A percentile compares a stretch with the other conserved stretches of the same genome.
Evolutionary conservation across 495 filamentous ascomycete species (phyloP).

Genomic region (Talaromyces adpressus): DNA sequence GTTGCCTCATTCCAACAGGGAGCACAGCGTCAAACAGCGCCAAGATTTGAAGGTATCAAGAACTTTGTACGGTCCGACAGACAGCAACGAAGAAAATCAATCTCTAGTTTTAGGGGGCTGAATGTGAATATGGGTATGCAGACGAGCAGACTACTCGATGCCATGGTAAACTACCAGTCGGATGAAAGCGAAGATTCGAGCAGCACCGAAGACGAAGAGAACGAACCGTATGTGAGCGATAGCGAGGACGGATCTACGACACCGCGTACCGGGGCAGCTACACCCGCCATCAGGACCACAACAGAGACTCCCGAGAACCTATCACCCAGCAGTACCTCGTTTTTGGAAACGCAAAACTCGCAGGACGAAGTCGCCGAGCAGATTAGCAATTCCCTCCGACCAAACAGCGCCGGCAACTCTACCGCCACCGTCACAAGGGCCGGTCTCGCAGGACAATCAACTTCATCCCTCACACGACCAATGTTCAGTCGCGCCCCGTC

Average conservation of each 20-base stretch:
- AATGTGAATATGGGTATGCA: conserved; percentile 68
- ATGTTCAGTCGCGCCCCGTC: conserved; percentile 27
- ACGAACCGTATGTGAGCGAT: conserved; percentile 32
- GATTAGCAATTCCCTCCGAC: conserved; percentile 11
- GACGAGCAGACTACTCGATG: conserved; percentile 62
- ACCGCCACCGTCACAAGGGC: conserved; percentile 40
- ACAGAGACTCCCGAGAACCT: neutral
- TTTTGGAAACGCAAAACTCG: neutral
- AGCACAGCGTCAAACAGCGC: conserved; percentile 26
- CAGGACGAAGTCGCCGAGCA: conserved; percentile 3
- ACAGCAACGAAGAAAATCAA: conserved; percentile 54
- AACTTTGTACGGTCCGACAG: conserved; percentile 40
- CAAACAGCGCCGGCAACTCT: conserved; percentile 10
- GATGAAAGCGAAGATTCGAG: conserved; percentile 40
- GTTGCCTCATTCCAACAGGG: conserved; percentile 49
- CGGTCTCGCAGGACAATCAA: conserved; percentile 32
- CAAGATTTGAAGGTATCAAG: conserved; percentile 40
- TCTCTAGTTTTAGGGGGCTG: conserved; percentile 55
- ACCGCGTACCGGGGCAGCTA: neutral
- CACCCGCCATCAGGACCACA: neutral
- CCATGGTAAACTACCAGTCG: conserved; percentile 51
- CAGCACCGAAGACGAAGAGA: conserved; percentile 34
- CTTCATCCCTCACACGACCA: conserved; percentile 25
- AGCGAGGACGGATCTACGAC: conserved; percentile 10
- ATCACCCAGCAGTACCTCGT: neutral